Evolutionary conservation across 208 protist species (phyloP).

Genomic region (Strigomonas galati): DNA sequence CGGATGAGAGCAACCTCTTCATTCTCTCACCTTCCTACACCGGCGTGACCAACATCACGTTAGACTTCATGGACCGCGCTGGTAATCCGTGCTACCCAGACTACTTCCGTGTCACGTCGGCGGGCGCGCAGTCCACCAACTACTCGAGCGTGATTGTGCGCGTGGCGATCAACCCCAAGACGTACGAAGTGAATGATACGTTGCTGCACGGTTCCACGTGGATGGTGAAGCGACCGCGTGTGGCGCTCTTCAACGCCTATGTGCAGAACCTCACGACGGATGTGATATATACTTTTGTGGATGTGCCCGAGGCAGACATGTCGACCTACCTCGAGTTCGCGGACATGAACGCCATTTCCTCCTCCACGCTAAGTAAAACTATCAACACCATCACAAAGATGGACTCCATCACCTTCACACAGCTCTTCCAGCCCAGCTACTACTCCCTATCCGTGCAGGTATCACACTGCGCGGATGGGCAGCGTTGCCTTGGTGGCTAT

Average conservation of each 20-base stretch:
- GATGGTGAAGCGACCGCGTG: background rate
- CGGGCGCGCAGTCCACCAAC: too few species aligned
- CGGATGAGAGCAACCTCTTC: too few species aligned
- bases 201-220: background rate
- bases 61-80: too few species aligned
- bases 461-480: background rate
- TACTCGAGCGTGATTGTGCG: background rate
- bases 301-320: too few species aligned
- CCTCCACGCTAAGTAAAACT: background rate
- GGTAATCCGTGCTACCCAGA: too few species aligned
- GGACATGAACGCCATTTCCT: too few species aligned
- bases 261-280: background rate
- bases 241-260: background rate
- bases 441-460: background rate
- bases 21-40: too few species aligned
- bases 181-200: background rate
- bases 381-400: background rate
- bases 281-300: background rate
- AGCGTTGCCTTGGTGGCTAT: background rate
- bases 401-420: background rate
- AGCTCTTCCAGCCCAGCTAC: background rate
- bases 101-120: too few species aligned
- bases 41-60: too few species aligned
- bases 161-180: background rate
- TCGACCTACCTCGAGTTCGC: too few species aligned